Evolutionary conservation across 2,329 filamentous ascomycete species (phyloP), one percentile per base, ranked within the genome.

Genomic region (Penicillium crustosum): DNA sequence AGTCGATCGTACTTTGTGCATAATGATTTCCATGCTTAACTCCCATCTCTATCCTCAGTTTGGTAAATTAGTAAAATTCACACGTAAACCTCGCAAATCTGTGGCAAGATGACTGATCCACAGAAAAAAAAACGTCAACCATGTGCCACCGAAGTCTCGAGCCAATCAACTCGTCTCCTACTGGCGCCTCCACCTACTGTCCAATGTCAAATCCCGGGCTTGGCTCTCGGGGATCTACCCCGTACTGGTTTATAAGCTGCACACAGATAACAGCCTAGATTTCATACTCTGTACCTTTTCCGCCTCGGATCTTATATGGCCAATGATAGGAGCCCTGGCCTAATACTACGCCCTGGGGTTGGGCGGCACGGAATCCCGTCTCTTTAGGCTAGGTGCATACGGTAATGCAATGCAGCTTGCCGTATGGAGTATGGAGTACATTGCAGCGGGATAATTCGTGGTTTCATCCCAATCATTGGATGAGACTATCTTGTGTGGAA

Each of bases 381-480:
- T 43, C 55, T 59, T 66, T 61, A 38, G 58, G 56, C 61, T 57
- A 56, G 54, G 41, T 65, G 65, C 63, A 66, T 60, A 49, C 29
- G 54, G 58, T 49, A 63, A 65, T 67, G 62, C 58, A 63, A 63
- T 67, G 63, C 62, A 64, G 55, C 55, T 56, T 61, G 39, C 65
- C 62, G 61, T 55, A 63, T 65, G 58, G 58, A 62, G 61, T 55
- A 63, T 65, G 58, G 58, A 62, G 61, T 59, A 58, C 53, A 53
- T 44, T 54, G 52, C 57, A 50, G 61, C 64, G 57, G 60, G 38
- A 33, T 44, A 9, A 44, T 12, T 52, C 6, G n/a, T 41, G 51
- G 60, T 63, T 59, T 55, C 60, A 45, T 57, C 43, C 60, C 36
- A 27, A 51, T 61, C 39, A 36, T 39, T 48, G 52, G 35, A 19